These are phyloP conservation scores for Podospora tetraspora DNA, from an alignment of 495 filamentous ascomycete species.

Conservation along the genomic window DNA sequence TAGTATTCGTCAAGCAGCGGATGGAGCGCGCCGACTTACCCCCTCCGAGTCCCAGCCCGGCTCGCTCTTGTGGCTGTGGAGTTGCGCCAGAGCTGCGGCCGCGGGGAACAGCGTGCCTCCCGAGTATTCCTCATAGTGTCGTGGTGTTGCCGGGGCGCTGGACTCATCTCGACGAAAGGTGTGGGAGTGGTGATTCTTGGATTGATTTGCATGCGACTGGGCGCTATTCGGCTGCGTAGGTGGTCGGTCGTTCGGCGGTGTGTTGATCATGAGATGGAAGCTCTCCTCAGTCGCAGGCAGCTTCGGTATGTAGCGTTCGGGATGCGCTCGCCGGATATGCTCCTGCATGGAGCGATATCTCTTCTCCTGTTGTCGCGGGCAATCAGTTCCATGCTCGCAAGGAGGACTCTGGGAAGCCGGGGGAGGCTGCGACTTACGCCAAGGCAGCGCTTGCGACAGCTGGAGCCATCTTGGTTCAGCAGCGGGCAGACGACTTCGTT, in stretches of 20 bases:
- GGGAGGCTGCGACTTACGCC: slow-evolving; percentile 65
- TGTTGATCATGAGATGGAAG: slow-evolving; percentile 92
- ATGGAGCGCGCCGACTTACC: slow-evolving; percentile 46
- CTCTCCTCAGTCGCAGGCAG: slow-evolving; percentile 98
- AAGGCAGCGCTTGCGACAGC: slow-evolving; percentile 94
- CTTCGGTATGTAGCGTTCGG: slow-evolving; percentile 96
- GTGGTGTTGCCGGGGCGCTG: slow-evolving; percentile 65
- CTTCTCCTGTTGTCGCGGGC: slow-evolving; percentile 64
- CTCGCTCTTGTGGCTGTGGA: slow-evolving; percentile 72
- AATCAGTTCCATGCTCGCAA: neutral
- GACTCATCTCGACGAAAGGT: slow-evolving; percentile 58
- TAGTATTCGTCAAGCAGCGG: slow-evolving; percentile 16
- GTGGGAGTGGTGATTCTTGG: slow-evolving; percentile 36
- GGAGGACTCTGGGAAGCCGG: neutral
- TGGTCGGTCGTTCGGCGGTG: slow-evolving; percentile 77
- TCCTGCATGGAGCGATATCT: slow-evolving; percentile 99
- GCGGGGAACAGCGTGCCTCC: slow-evolving; percentile 58
- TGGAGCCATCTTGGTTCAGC: slow-evolving; percentile 92
- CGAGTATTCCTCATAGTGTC: slow-evolving; percentile 68
- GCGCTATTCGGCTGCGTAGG: slow-evolving; percentile 26
- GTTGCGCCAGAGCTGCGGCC: slow-evolving; percentile 79
- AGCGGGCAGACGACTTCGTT: slow-evolving; percentile 97
- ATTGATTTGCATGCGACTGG: slow-evolving; percentile 27
- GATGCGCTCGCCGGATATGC: slow-evolving; percentile 96
- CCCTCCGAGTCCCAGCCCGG: slow-evolving; percentile 80